Evolutionary conservation across 2,329 filamentous ascomycete species (phyloP), one percentile per base, ranked within the genome.

Genomic region (Aspergillus bombycis): DNA sequence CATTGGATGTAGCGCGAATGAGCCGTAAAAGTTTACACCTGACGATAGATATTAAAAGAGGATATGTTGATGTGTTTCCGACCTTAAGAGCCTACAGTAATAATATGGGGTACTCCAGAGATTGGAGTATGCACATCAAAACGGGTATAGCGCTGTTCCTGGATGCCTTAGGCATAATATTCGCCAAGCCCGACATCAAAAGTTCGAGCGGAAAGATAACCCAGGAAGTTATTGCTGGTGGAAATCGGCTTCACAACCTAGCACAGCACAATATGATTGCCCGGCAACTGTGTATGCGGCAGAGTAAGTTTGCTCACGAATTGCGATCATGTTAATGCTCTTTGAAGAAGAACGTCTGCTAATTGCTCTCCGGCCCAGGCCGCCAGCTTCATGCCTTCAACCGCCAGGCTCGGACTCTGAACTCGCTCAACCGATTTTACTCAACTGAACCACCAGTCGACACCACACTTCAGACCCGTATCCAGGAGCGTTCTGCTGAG

Each of bases 201-300:
- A 76, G 74, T 77, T 77, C 73, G 66, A 68, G 67, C 71, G 67
- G 71, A 55, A 73, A 68, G 63, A 72, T 64, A 62, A 63, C 62
- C 63, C 65, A 58, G 60, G 64, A 67, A 63, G 68, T 66, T 64
- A 57, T 64, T 46, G 48, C 53, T 32, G 60, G 57, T 54, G 41
- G 60, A n/a, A 48, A 36, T 38, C 50, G 60, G 52, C 28, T 36
- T 28, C 43, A 55, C 59, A 60, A 62, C 59, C 64, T 62, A 60
- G 57, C 62, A 68, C 58, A 67, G 11, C 52, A 56, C 74, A 76
- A 60, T 57, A 80, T 80, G 79, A 80, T 80, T 73, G 72, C 80
- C 69, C 76, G 78, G 67, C 72, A 77, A 61, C 57, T 78, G 50
- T 75, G 71, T 68, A 65, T 75, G 72, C 77, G 77, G 74, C 79